Conservation (phyloP, 257 asterid species). For the Scutellaria galericulata region DNA sequence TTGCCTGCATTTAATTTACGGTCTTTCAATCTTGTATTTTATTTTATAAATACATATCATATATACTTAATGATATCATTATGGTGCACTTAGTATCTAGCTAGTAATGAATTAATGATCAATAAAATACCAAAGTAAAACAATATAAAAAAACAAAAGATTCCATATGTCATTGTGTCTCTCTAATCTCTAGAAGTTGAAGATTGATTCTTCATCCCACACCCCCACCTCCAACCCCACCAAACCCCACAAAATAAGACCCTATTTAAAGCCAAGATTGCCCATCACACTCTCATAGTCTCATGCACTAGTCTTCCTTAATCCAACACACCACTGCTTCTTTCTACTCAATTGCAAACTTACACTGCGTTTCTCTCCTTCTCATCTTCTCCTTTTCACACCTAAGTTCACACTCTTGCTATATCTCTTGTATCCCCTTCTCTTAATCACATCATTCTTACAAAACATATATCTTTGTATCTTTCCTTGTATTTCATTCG, state of each 20-base stretch:
- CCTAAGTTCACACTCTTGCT: background rate
- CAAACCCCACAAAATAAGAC: background rate
- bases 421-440: background rate
- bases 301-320: constrained; percentile 32
- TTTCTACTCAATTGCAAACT: constrained; percentile 27
- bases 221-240: background rate
- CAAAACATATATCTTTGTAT: background rate
- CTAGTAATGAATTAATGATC: background rate
- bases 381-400: background rate
- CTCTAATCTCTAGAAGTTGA: background rate
- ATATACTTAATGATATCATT: background rate
- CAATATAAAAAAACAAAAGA: background rate
- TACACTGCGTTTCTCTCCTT: constrained; percentile 18
- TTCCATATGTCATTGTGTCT: background rate
- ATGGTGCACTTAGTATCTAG: background rate
- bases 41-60: no score
- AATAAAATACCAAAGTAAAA: background rate
- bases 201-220: background rate
- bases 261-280: constrained; percentile 36
- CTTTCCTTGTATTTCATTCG: background rate
- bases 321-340: constrained; percentile 18
- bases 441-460: background rate
- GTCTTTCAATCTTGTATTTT: no score
- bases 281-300: constrained; percentile 33
- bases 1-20: no score